Base-by-base conservation (phyloP, 129 eudicot genomes). In the Sambucus nigra region DNA sequence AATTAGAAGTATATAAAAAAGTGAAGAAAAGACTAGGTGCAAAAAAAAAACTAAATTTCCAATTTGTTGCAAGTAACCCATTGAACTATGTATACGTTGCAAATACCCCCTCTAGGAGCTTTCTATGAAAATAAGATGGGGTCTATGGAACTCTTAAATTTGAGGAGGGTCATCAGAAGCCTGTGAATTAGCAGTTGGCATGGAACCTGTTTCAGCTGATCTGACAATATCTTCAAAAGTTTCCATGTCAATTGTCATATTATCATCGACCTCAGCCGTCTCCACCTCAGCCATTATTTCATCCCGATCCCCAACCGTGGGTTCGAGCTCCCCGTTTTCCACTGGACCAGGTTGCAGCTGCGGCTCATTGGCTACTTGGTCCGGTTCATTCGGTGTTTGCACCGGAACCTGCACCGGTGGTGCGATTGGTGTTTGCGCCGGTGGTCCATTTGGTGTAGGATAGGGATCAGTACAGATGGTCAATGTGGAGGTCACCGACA, bases 401-500 rank as follows among this genome's bases (percentile, higher is more conserved):
- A 63, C 12, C 9, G 23, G n/a, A n/a, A n/a, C n/a, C n/a, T n/a
- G n/a, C n/a, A n/a, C n/a, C n/a, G n/a, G n/a, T n/a, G 59, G 59
- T 48, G 68, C 79, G 35, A 70, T 73, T 47, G 76, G 52, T 66
- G 65, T 66, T 68, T 71, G 62, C 56, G 60, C 12, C 9, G 23
- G n/a, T n/a, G n/a, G n/a, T n/a, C n/a, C n/a, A n/a, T n/a, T 32
- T 9, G 70, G 54, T 39, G 63, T 64, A 53, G 74, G 76, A 47
- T 64, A 52, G 52, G 82, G 75, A 75, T 70, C 80, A 13, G 69
- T 57, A 24, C 81, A 80, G 62, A 72, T 69, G 19, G 71, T 62
- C 62, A 88, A 65, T 21, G 80, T 88, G 13, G 91, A 84, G 17
- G 97, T 88, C 61, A 88, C 97, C 17, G 70, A 76, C 67, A 88